Evolutionary conservation across 768 basidiomycete species (phyloP).

Genomic region (Rhizopogon rudus): DNA sequence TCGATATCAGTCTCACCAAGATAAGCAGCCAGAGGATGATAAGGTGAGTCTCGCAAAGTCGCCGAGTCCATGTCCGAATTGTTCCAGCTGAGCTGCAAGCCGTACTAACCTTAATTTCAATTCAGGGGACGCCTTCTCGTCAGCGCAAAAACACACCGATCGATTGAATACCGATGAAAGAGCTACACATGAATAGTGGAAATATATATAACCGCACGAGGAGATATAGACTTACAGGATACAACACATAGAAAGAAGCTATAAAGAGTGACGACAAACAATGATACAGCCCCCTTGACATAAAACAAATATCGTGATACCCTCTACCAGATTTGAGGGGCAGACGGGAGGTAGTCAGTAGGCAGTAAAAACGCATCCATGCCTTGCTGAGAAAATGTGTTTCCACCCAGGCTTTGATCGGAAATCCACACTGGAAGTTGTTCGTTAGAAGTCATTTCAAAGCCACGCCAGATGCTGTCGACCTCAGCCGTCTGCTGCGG

Average conservation of each 20-base stretch:
- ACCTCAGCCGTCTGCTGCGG: slow-evolving; percentile 30
- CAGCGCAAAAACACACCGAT: not conserved
- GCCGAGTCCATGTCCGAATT: too few species aligned
- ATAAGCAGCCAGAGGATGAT: too few species aligned
- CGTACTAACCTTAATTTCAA: too few species aligned
- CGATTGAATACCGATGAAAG: not conserved
- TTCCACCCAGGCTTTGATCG: slow-evolving; percentile 76
- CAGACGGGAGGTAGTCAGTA: slow-evolving; percentile 63
- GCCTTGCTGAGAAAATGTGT: slow-evolving; percentile 71
- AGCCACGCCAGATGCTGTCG: slow-evolving; percentile 73
- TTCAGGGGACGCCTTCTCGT: not conserved
- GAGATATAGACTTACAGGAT: slow-evolving; percentile 14
- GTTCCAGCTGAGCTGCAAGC: too few species aligned
- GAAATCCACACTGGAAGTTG: slow-evolving; percentile 85
- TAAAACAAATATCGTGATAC: not conserved
- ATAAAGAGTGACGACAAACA: slow-evolving; percentile 9
- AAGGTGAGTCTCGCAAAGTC: too few species aligned
- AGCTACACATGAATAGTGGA: slow-evolving; percentile 1
- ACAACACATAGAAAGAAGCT: slow-evolving; percentile 17
- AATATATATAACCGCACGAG: slow-evolving; percentile 1
- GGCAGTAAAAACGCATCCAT: slow-evolving; percentile 85
- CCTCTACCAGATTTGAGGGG: slow-evolving; percentile 70
- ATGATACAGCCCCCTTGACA: not conserved
- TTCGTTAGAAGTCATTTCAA: slow-evolving; percentile 66
- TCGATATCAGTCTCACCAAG: too few species aligned